Base-by-base conservation (phyloP, 2,329 filamentous ascomycete species). In the Aspergillus sclerotialis region DNA sequence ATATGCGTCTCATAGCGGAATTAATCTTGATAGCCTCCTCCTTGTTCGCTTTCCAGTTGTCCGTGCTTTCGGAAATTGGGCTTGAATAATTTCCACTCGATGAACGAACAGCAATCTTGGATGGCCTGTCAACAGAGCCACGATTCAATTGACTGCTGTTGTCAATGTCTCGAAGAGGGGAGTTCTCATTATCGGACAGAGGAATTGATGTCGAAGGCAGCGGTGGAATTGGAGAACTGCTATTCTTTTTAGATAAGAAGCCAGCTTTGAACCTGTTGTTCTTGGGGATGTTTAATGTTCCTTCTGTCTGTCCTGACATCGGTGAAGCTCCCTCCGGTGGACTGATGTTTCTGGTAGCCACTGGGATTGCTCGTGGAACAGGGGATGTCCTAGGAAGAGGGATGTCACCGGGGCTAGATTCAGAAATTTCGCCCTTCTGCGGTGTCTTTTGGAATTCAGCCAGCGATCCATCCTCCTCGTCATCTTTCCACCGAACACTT, bases 361-460 rank as follows among this genome's bases (percentile, higher is more conserved):
- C 34, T 68, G 65, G 53, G 70, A 75, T 42, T 18, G 52, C 55
- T 13, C 59, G 53, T 28, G 57, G 59, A 13, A 62, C 49, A n/a
- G 71, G 67, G 12, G 80, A 76, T n/a, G 73, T 56, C 18, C 68
- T 62, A n/a, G 67, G 64, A n/a, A 70, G 45, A 9, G 51, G 53
- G 13, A 60, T 53, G 29, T 77, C 73, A 26, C 70, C 59, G 17
- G 73, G 72, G 11, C 74, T 76, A 15, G 61, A 60, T 32, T 79
- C 74, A 7, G 37, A 36, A 16, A 33, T 34, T 1, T 75, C 68
- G 7, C 73, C 60, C 53, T 81, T 84, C 58, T 88, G 76, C 1
- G 92, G 90, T 3, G 90, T 95, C 63, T 87, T 86, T 53, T 90
- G 85, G 55, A 90, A 95, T 56, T 96, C 92, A 8, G 84, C 88